A percentile compares a stretch with the other conserved stretches of the same genome.
Conservation (phyloP, 106 monocot species). For the Vanilla planifolia region DNA sequence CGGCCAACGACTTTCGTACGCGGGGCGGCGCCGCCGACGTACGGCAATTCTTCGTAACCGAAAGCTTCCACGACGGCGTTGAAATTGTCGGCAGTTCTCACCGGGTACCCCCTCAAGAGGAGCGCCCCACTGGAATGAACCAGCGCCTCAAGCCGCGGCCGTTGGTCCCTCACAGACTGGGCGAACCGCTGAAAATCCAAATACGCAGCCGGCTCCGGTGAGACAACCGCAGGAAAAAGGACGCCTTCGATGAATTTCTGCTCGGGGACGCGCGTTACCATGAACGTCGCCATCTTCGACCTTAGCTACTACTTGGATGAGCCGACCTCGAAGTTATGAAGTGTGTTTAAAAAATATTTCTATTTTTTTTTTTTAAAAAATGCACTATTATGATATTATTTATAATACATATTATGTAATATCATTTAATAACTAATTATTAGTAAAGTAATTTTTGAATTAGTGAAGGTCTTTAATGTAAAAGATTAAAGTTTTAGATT, state of each 20-base stretch:
- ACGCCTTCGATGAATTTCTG: slow-evolving; percentile 42
- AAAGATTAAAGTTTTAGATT: no score
- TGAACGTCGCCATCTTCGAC: no score
- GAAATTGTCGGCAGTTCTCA: slow-evolving; percentile 53
- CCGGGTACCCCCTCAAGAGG: slow-evolving; percentile 67
- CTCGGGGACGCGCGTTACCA: slow-evolving; percentile 33
- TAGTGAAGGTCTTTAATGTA: no score
- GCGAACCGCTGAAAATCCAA: slow-evolving; percentile 31
- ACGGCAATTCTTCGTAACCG: slow-evolving; percentile 76
- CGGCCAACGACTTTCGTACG: slow-evolving; percentile 80
- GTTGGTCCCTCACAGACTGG: slow-evolving; percentile 25
- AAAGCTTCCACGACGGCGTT: slow-evolving; percentile 67
- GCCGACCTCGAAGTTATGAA: no score
- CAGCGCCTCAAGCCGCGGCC: slow-evolving; percentile 38
- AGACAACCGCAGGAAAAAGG: slow-evolving; percentile 48
- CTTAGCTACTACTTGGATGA: no score
- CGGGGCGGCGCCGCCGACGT: slow-evolving; percentile 84
- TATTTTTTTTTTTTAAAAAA: no score
- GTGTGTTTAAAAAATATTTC: no score
- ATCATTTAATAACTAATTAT: no score
- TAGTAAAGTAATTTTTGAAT: no score
- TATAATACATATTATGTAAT: no score
- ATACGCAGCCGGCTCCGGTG: slow-evolving; percentile 18
- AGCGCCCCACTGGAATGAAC: slow-evolving; percentile 57
- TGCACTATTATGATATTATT: no score